phyloP scores from a whole-genome alignment of 805 yeast genomes.

The Maudiozyma saulgeensis region DNA sequence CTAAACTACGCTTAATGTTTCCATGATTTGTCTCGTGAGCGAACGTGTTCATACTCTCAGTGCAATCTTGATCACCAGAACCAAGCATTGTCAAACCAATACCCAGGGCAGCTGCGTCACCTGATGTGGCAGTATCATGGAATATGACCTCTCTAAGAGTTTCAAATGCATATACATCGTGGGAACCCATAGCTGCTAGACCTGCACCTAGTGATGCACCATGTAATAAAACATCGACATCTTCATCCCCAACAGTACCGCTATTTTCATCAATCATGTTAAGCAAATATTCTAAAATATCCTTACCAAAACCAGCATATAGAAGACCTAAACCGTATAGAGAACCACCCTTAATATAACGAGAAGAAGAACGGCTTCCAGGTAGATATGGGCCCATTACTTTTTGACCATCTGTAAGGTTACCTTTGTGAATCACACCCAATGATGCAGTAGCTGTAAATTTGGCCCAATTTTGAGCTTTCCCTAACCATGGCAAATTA shows the following conservation, averaged over 20 bases:
- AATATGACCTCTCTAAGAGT: conserved; percentile 75
- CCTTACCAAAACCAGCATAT: conserved; percentile 93
- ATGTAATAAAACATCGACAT: conserved; percentile 76
- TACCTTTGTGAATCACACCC: conserved; percentile 95
- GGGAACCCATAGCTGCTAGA: conserved; percentile 92
- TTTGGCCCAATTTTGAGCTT: conserved; percentile 98
- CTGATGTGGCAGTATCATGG: conserved; percentile 86
- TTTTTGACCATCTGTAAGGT: conserved; percentile 79
- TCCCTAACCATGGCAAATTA: conserved; percentile 90
- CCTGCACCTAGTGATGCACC: conserved; percentile 96
- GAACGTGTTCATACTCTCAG: conserved; percentile 74
- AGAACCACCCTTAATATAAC: conserved; percentile 93
- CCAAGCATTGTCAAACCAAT: conserved; percentile 97
- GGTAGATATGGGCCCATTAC: conserved; percentile 88
- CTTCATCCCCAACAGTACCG: conserved; percentile 50
- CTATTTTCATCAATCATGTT: conserved; percentile 58
- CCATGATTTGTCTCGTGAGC: conserved; percentile 96
- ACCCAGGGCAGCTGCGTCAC: conserved; percentile 92
- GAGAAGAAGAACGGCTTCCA: conserved; percentile 54
- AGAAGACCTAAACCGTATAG: conserved; percentile 86
- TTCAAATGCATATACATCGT: conserved; percentile 64
- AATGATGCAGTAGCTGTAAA: conserved; percentile 96
- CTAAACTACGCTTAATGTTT: conserved; percentile 86
- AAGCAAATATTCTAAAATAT: conserved; percentile 70
- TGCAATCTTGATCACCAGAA: conserved; percentile 60